A percentile compares a stretch with the other conserved stretches of the same genome.
Conservation (phyloP, 2,329 filamentous ascomycete genomes). For the Colletotrichum paranaense region DNA sequence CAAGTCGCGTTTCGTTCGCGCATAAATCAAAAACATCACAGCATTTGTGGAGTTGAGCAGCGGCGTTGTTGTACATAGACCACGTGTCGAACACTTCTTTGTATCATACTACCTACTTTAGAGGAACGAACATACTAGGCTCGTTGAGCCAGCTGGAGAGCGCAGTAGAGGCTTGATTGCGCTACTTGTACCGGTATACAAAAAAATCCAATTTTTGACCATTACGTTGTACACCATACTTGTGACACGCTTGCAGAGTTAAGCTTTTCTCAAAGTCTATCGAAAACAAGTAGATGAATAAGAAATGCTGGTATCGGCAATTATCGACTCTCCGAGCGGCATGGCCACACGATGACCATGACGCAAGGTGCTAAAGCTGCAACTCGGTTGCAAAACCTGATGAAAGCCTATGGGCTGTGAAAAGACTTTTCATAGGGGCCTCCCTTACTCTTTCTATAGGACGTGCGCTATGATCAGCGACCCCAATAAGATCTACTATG, state of each 20-base stretch:
- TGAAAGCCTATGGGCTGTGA: neutral
- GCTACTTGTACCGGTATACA: neutral
- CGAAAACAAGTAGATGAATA: neutral
- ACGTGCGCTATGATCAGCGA: neutral
- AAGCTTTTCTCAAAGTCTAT: neutral
- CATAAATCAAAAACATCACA: neutral
- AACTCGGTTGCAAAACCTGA: neutral
- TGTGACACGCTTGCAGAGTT: neutral
- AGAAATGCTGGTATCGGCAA: neutral
- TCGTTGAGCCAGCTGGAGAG: neutral
- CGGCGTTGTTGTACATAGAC: neutral
- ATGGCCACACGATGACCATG: neutral
- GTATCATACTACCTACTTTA: neutral
- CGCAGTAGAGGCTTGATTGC: neutral
- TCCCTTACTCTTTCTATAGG: neutral
- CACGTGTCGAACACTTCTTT: neutral
- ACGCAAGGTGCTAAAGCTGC: neutral
- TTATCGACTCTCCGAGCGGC: neutral
- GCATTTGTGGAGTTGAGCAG: neutral
- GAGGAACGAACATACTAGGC: neutral
- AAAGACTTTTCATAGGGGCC: neutral
- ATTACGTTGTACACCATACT: neutral
- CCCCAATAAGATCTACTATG: neutral
- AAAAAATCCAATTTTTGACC: neutral
- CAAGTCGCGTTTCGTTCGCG: slow-evolving; percentile 32